Base-by-base conservation (phyloP, 805 yeast genomes). In the Metschnikowia corniflorae region DNA sequence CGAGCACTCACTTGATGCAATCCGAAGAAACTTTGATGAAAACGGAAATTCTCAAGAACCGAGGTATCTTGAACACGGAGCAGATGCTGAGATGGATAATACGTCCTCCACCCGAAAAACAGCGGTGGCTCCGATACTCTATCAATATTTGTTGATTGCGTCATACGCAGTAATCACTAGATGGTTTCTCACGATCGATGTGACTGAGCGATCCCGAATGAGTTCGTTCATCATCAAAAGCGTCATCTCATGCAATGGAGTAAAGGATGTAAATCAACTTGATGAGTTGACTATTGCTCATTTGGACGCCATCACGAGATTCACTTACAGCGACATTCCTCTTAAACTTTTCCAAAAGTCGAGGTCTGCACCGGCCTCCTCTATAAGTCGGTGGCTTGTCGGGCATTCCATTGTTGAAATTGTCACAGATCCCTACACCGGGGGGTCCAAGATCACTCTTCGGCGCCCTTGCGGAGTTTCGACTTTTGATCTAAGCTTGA, bases 381-480 rank as follows among this genome's bases (percentile, higher is more conserved):
- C 43, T 18, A 35, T 29, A 33, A 49, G 51, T 53, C 68, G 71
- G 28, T 86, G 93, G 93, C 49, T 82, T 4, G 56, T 72, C 29
- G 89, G 89, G 0, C 61, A 65, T 24, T 65, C 79, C 9, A 62
- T 86, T 3, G 42, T 81, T 1, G 68, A 82, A 7, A 66, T 85
- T 20, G 74, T 74, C 28, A 77, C 86, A 0, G 60, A 78, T 39
- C 51, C 62, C 1, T 36, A 47, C 6, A 71, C 67, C 12, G 89
- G 89, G 0, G 68, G 70, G 9, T 68, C 82, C 0, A 56, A 59
- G 3, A 55, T 81, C 1, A 55, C 74, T 2, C 59, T 80, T 2
- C 63, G 93, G 45, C 66, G 86, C 29, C 85, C 94, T 0, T 80
- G 89, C 0, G 86, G 88, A 0, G 69, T 75, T 0, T 58, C 75